A percentile compares a stretch with the other conserved stretches of the same genome.
phyloP scores from a whole-genome alignment of 78 protist genomes.

The Planoprotostelium fungivorum region DNA sequence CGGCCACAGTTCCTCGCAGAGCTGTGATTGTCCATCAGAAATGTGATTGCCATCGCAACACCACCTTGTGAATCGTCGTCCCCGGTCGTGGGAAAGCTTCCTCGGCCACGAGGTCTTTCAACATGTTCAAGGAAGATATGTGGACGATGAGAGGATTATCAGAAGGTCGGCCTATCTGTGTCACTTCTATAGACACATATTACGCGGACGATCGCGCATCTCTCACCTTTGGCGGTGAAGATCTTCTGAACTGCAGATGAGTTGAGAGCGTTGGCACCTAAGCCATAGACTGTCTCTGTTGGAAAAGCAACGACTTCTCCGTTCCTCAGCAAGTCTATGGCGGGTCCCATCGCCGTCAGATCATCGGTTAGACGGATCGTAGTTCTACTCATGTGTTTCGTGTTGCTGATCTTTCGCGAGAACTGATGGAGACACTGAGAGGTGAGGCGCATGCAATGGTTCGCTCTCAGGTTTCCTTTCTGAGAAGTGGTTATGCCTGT shows the following conservation, averaged over 20 bases:
- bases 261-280: conserved; percentile 47
- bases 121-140: conserved; percentile 14
- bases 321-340: conserved; percentile 2
- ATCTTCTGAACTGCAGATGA: not conserved
- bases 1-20: conserved; percentile 67
- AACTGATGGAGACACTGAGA: too few relatives aligned
- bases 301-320: conserved; percentile 78
- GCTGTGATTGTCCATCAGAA: not conserved
- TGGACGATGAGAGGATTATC: conserved; percentile 82
- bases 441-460: too few relatives aligned
- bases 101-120: conserved; percentile 2
- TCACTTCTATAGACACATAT: conserved; percentile 20
- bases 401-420: too few relatives aligned
- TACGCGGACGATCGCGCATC: not conserved
- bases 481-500: too few relatives aligned
- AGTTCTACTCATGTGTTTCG: too few relatives aligned
- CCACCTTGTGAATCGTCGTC: not conserved
- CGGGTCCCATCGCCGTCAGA: too few relatives aligned
- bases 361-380: too few relatives aligned
- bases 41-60: not conserved
- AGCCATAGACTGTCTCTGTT: conserved; percentile 88
- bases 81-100: not conserved
- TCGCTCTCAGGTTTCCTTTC: too few relatives aligned
- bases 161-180: conserved; percentile 52
- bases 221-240: conserved; percentile 11